Percentiles rank a stretch among this genome's conserved stretches.
phyloP scores from a whole-genome alignment of 2,329 filamentous ascomycete species.

The Didymella pinodella region DNA sequence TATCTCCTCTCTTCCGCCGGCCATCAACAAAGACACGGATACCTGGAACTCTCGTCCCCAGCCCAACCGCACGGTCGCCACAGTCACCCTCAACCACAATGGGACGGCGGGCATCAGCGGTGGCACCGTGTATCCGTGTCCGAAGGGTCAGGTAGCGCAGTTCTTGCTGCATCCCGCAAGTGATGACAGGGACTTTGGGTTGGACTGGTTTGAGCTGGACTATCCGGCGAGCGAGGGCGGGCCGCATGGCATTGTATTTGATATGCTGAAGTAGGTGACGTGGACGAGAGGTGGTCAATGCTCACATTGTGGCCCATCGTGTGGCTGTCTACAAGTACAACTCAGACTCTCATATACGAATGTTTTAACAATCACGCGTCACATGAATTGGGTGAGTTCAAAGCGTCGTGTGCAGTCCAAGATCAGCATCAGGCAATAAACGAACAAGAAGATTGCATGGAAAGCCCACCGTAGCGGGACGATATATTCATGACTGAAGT shows the following conservation, averaged over 20 bases:
- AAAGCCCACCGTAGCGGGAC: slow-evolving; percentile 20
- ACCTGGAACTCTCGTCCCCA: slow-evolving; percentile 40
- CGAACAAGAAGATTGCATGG: background rate
- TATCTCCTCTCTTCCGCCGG: slow-evolving; percentile 30
- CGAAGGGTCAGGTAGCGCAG: slow-evolving; percentile 34
- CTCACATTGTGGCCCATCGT: too few relatives aligned
- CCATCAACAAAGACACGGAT: slow-evolving; percentile 39
- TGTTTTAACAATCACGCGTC: too few relatives aligned
- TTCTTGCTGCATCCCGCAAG: slow-evolving; percentile 39
- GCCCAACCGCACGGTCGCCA: slow-evolving; percentile 26
- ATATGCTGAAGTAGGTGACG: slow-evolving; percentile 30
- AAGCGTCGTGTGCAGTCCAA: too few relatives aligned
- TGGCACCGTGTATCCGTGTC: slow-evolving; percentile 32
- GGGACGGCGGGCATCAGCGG: slow-evolving; percentile 24
- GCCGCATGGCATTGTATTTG: slow-evolving; percentile 44
- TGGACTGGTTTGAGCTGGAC: slow-evolving; percentile 45
- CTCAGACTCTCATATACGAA: too few relatives aligned
- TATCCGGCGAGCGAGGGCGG: slow-evolving; percentile 29
- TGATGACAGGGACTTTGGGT: slow-evolving; percentile 25
- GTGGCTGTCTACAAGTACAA: too few relatives aligned
- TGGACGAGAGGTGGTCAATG: background rate
- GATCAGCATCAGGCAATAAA: too few relatives aligned
- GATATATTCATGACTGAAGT: slow-evolving; percentile 33
- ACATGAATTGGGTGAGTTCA: too few relatives aligned
- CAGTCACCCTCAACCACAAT: slow-evolving; percentile 25